Base-by-base conservation (phyloP, 169 alveolate genomes). In the Neospora caninum region DNA sequence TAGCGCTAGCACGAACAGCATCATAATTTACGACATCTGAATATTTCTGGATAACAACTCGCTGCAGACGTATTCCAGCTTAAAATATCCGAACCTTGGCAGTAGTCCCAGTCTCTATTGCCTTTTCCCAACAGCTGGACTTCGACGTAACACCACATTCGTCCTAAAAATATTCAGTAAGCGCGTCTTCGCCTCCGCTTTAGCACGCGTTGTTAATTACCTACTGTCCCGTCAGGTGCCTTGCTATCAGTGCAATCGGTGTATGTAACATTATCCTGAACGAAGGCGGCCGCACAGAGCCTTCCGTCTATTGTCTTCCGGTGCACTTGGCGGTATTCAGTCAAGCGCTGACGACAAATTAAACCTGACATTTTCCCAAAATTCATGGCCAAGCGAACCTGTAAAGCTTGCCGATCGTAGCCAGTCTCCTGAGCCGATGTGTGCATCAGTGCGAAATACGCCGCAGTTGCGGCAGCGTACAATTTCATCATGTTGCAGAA, bases 81-180 rank as follows among this genome's bases (percentile, higher is more conserved):
- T 82, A 97, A 97, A 93, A 96, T 96, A 34, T 95, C 95, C 34
- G 96, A 96, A 31, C 98, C 98, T 93, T 96, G 97, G 87, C 99
- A 97, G 78, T 96, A 98, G 93, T 98, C 98, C 99, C 99, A 98
- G 95, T 98, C 98, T 53, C 98, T 94, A 49, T 95, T 94, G n/a
- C 99, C 99, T 41, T 97, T 97, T 43, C 99, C 98, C 73, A 98
- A 95, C 41, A 97, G 95, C 91, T 98, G 99, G 38, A 98, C 99
- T 93, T 98, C 99, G 49, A 98, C 98, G 95, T 98, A 98, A 91
- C 99, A 98, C 99, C 99, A 98, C 64, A 97, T 99, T 54, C 98
- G 92, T 39, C 98, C 98, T 95, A 95, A 31, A 31, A 34, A 27
- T 0, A 89, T 13, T 16, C 84, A 34, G 42, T 73, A n/a, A 10